phyloP scores from a whole-genome alignment of 2,329 filamentous ascomycete genomes.

The Cryphonectria carpinicola region DNA sequence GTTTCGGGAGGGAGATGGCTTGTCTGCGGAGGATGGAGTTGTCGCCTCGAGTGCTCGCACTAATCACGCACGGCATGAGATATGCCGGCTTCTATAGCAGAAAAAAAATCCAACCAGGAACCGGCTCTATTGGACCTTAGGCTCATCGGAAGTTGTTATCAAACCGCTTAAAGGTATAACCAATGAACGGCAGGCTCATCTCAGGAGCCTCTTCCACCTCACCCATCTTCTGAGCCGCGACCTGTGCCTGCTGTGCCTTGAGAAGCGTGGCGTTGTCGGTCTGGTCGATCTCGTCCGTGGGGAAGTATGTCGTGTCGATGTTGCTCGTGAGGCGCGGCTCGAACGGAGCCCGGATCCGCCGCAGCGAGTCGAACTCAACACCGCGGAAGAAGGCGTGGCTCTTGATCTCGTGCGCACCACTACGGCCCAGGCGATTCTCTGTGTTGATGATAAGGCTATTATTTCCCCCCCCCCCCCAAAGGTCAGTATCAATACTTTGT shows the following conservation, averaged over 20 bases:
- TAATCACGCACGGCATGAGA: not conserved
- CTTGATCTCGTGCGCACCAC: constrained; percentile 91
- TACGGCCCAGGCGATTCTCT: constrained; percentile 85
- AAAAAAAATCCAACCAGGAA: not conserved
- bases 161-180: constrained; percentile 98
- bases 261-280: constrained; percentile 89
- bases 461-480: not conserved
- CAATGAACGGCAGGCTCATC: constrained; percentile 94
- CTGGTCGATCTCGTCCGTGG: constrained; percentile 97
- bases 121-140: not conserved
- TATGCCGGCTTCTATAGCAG: not conserved
- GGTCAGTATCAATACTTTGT: constrained; percentile 13
- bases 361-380: constrained; percentile 91
- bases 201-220: constrained; percentile 79
- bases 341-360: constrained; percentile 92
- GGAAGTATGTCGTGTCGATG: constrained; percentile 98
- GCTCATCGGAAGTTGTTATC: constrained; percentile 67
- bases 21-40: not conserved
- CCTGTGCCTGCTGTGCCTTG: constrained; percentile 77
- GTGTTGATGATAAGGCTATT: constrained; percentile 90
- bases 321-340: constrained; percentile 92
- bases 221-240: constrained; percentile 35
- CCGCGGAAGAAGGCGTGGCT: constrained; percentile 94
- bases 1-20: not conserved
- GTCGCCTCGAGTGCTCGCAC: not conserved